These are phyloP conservation scores for Aureobasidium namibiae DNA, from an alignment of 2,329 filamentous ascomycete species.

Conservation along the genomic window DNA sequence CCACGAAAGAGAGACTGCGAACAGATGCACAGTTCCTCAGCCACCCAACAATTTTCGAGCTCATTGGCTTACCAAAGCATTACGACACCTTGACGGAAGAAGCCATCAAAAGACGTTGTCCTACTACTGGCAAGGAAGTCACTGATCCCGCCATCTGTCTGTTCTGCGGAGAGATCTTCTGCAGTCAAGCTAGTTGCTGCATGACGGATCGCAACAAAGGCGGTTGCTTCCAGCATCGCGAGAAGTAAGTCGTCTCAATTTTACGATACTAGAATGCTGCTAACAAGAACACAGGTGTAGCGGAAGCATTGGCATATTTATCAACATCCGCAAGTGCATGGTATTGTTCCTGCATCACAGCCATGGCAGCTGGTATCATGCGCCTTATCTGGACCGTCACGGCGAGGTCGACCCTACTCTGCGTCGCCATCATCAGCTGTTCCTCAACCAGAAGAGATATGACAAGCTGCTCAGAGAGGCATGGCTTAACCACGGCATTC, in stretches of 20 bases:
- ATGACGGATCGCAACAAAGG: conserved; percentile 58
- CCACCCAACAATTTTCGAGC: conserved; percentile 88
- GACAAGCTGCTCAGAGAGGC: conserved; percentile 77
- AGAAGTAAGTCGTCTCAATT: conserved; percentile 52
- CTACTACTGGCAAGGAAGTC: conserved; percentile 83
- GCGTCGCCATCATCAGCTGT: conserved; percentile 75
- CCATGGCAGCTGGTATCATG: conserved; percentile 75
- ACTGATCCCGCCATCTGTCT: conserved; percentile 87
- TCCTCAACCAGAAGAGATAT: conserved; percentile 88
- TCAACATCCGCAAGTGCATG: conserved; percentile 94
- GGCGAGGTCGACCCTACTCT: conserved; percentile 93
- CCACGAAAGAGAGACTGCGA: conserved; percentile 29
- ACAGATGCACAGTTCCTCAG: conserved; percentile 42
- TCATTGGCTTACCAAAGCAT: conserved; percentile 84
- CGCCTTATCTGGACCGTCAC: conserved; percentile 91
- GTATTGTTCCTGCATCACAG: conserved; percentile 76
- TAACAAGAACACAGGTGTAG: conserved; percentile 50
- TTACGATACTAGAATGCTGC: not conserved
- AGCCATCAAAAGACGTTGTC: conserved; percentile 73
- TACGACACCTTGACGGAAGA: conserved; percentile 91
- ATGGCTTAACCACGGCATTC: conserved; percentile 80
- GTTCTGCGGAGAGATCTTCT: conserved; percentile 95
- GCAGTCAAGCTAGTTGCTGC: conserved; percentile 88
- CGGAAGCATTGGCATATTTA: conserved; percentile 81
- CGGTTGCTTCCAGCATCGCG: conserved; percentile 84